Base-by-base conservation (phyloP, 2,329 filamentous ascomycete genomes). In the Aspergillus flavus region DNA sequence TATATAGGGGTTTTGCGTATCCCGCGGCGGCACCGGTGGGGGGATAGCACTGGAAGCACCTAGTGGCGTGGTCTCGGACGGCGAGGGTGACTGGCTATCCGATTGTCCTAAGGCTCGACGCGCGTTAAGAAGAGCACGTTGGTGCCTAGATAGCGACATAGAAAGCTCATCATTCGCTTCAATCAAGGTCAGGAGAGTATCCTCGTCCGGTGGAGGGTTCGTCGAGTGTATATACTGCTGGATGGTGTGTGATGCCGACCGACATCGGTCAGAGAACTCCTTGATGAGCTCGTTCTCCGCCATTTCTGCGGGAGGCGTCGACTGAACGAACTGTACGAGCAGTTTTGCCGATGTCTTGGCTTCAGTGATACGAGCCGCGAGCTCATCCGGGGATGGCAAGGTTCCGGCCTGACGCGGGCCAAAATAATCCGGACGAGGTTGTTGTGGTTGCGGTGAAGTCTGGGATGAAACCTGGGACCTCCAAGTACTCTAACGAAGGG, bases 111-210 rank as follows among this genome's bases (percentile, higher is more conserved):
- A 61, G 5, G 69, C 66, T 59, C 84, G 82, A 53, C 87, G 81
- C 10, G 87, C 87, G 64, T 84, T 80, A 7, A 89, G 80, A 46
- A 96, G 82, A 11, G 93, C 90, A 60, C 93, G 88, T 77, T 96
- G 92, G 76, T 97, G 92, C 74, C 93, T 89, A 67, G 89, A 95
- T 46, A 94, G 84, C 0, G 94, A 90, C 52, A 91, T 87, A 64
- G 92, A 91, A 34, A 99, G 83, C 74, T 94, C 91, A 78, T 98
- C 95, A 75, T 96, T 97, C 16, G 93, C 95, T 77, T 97, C 93
- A 72, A 99, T 97, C 65, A 99, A 82, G 16, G 89, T 94, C 74
- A 95, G 89, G 86, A 98, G 93, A 1, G 94, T 98, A 69, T 97
- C 91, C 72, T 97, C 94, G 76, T 98, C 95, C 0, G 94, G 94